Base-by-base conservation (phyloP, 257 asterid genomes). In the Ilex asprella region DNA sequence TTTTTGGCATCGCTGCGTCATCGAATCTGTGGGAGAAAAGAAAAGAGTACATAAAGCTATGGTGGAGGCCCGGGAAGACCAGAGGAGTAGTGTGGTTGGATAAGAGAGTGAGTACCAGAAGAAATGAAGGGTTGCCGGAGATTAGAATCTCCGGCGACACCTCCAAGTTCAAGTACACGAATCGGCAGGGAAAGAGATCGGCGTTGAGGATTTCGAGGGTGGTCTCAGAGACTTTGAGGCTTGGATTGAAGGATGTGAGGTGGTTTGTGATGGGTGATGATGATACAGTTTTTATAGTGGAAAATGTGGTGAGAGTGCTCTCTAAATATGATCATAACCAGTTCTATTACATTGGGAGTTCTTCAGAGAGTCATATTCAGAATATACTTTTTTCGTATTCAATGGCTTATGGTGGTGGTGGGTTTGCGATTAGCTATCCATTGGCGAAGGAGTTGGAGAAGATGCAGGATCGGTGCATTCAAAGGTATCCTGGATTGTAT, bases 381-480 rank as follows among this genome's bases (percentile, higher is more conserved):
- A 84, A 84, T 73, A 81, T 82, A 1, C 82, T 62, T 16, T 82
- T 84, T 58, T 79, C 87, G 2, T 85, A 85, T 62, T 77, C 83
- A n/a, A 85, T 85, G 93, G 93, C 93, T 4, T 85, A 80, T 64
- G 89, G 89, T 16, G 93, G 93, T 58, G 93, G 93, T 14, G 93
- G 93, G 13, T 85, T 85, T 32, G 93, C 89, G 50, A 80, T 85
- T 16, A 85, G 93, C 67, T 82, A 74, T 43, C 93, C 93, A 6
- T 63, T 85, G 66, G 93, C 93, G 4, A 72, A 67, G 70, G 93
- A 81, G 7, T 74, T 85, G 14, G 86, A 72, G 80, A 85, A 75
- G 72, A 80, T 82, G 76, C 93, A 85, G 77, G 89, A 82, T 41
- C 58, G 71, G 52, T 85, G 93, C 65, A 82, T 85, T 41, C 83